phyloP scores from a whole-genome alignment of 768 basidiomycete genomes.

The Lenzites betulinus region DNA sequence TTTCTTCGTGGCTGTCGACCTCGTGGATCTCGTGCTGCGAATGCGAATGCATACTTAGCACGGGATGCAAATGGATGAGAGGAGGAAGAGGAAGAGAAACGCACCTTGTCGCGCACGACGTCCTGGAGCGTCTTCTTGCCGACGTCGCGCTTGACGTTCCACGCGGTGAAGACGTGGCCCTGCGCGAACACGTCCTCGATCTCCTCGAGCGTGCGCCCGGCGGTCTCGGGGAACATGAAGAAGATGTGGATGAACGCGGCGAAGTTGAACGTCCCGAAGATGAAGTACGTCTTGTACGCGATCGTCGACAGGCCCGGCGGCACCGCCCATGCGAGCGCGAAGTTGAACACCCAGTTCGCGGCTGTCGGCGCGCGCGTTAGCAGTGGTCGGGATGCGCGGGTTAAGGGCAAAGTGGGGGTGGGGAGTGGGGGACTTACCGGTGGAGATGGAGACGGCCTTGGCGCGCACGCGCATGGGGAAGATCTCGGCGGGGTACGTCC shows the following conservation, averaged over 20 bases:
- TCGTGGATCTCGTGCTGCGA: slow-evolving; percentile 12
- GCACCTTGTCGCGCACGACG: slow-evolving; percentile 29
- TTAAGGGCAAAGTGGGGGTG: no score
- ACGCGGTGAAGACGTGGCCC: slow-evolving; percentile 70
- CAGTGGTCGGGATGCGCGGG: no score
- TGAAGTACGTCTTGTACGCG: slow-evolving; percentile 77
- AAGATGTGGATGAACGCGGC: slow-evolving; percentile 64
- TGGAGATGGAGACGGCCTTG: slow-evolving; percentile 53
- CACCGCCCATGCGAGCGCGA: slow-evolving; percentile 73
- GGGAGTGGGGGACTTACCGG: slow-evolving; percentile 16
- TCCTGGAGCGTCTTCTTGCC: slow-evolving; percentile 64
- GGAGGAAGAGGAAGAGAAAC: no score
- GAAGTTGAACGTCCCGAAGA: slow-evolving; percentile 78
- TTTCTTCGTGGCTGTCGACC: slow-evolving; percentile 18
- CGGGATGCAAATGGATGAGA: background rate
- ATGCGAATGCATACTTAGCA: background rate
- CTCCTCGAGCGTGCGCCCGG: slow-evolving; percentile 73
- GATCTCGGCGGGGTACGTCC: slow-evolving; percentile 70
- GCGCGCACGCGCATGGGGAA: slow-evolving; percentile 69
- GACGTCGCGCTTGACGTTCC: slow-evolving; percentile 62
- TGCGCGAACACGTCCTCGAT: slow-evolving; percentile 76
- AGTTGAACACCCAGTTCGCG: slow-evolving; percentile 67
- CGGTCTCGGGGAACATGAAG: slow-evolving; percentile 83
- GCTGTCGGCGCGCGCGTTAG: slow-evolving; percentile 11
- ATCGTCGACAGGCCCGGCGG: slow-evolving; percentile 69